phyloP scores from a whole-genome alignment of 371 early-diverging fungal genomes.

The Rhizopus delemar region DNA sequence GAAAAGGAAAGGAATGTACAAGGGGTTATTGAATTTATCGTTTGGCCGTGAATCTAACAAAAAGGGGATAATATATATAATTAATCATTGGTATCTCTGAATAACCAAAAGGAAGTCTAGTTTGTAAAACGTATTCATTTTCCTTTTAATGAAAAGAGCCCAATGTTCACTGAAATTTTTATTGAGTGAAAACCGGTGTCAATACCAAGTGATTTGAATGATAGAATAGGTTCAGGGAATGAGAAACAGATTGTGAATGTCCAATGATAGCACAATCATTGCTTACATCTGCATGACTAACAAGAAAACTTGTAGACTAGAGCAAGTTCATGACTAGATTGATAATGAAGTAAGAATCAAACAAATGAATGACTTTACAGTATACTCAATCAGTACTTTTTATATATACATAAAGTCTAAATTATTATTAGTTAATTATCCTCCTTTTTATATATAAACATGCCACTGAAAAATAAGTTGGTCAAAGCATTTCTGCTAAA shows the following conservation, averaged over 20 bases:
- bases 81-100: too few species aligned
- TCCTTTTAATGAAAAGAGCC: conserved; percentile 24
- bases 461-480: conserved; percentile 48
- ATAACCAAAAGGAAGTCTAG: too few species aligned
- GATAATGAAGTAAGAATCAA: conserved; percentile 40
- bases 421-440: neutral
- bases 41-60: too few species aligned
- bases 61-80: too few species aligned
- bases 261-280: conserved; percentile 7
- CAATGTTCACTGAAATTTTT: conserved; percentile 42
- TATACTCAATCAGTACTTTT: conserved; percentile 38
- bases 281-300: conserved; percentile 44
- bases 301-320: conserved; percentile 39
- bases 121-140: too few species aligned
- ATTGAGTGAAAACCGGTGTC: conserved; percentile 30
- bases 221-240: conserved; percentile 40
- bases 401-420: conserved; percentile 43
- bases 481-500: conserved; percentile 42
- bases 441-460: conserved; percentile 38
- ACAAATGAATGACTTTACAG: conserved; percentile 46
- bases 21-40: too few species aligned
- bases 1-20: neutral
- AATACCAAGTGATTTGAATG: conserved; percentile 41
- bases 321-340: conserved; percentile 49
- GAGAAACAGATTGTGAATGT: conserved; percentile 43